Evolutionary conservation across 495 filamentous ascomycete genomes (phyloP), one percentile per base, ranked within the genome.

Genomic region (Penicillium diatomitis): DNA sequence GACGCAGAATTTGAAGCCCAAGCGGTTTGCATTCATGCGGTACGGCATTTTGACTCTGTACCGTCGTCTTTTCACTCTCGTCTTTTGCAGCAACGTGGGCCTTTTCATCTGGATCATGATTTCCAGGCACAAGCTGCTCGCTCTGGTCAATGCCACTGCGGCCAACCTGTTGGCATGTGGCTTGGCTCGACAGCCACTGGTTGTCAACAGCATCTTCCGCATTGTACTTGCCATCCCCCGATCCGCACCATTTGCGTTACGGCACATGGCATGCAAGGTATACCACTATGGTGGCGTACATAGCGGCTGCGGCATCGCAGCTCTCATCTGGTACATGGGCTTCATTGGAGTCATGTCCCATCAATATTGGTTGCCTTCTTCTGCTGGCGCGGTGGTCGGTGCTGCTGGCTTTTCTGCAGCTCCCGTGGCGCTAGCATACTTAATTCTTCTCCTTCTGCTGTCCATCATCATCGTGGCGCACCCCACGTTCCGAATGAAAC

Each of bases 221-320:
- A 53, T 83, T 31, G 83, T 79, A 48, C 73, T 69, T 49, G 74
- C 70, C 7, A 68, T 85, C 48, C 82, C 86, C 0, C 69, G 73
- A 41, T 77, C 70, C 4, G 75, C 77, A 32, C 86, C 87, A 0
- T 67, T 88, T 34, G 66, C 71, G 35, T 65, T 87, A 38, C 83
- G 87, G 32, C 74, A 73, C 0, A 66, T 80, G n/a, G 74, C 78
- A 0, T 83, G 85, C 31, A 87, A 88, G 55, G 72, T 87, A 3
- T 90, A 88, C 60, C 81, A 86, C 37, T 84, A 85, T 61, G 87
- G 87, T 31, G 87, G 87, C 10, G 72, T 88, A 6, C 87, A 90
- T 58, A 84, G 78, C 53, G 84, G 84, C 12, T 84, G 83, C 43
- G 85, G 82, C 20, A 70, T 86, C 3, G 80, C 81, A 9, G 76